Base-by-base conservation (phyloP, 257 asterid species). In the Fraxinus excelsior region DNA sequence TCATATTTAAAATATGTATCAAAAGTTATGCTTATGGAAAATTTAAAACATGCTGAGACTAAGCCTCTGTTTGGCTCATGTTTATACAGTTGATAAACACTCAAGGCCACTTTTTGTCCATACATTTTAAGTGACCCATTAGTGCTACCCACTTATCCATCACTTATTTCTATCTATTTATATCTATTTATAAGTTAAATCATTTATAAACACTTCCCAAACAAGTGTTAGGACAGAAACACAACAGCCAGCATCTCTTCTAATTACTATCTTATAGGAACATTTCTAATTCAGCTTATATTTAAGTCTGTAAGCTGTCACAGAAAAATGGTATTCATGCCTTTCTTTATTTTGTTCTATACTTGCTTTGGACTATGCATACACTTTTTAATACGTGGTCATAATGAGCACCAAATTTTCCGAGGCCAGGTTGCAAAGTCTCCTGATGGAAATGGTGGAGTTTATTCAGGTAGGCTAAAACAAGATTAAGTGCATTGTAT, bases 381-480 rank as follows among this genome's bases (percentile, higher is more conserved):
- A 65, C 66, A 60, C 18, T 76, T 67, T 51, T 79, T n/a, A 29
- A 12, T 75, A 67, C 34, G 67, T 60, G 70, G 19, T 62, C 29
- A 37, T 75, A 60, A 74, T 78, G 78, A 79, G 72, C 69, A 77
- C 77, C 66, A 79, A 80, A 81, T 74, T 80, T 83, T 81, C 73
- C 78, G 62, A 87, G 76, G 53, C 89, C 91, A 95, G 99, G 94
- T 93, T 60, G 97, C 98, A 19, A 93, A 90, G 86, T 92, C 99
- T 78, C 99, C 98, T 71, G 99, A 95, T 85, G 99, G 99, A 79
- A 95, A 95, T 74, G 99, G 98, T 70, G 99, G 99, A 84, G 93
- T 95, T 71, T 93, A 90, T 91, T 78, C 99, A 85, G 98, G 99
- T 95, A 80, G 13, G 42, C 68, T 80, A 35, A 40, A 58, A 73